phyloP scores from a whole-genome alignment of 1,284 basidiomycete genomes.

The Tilletia walkeri region DNA sequence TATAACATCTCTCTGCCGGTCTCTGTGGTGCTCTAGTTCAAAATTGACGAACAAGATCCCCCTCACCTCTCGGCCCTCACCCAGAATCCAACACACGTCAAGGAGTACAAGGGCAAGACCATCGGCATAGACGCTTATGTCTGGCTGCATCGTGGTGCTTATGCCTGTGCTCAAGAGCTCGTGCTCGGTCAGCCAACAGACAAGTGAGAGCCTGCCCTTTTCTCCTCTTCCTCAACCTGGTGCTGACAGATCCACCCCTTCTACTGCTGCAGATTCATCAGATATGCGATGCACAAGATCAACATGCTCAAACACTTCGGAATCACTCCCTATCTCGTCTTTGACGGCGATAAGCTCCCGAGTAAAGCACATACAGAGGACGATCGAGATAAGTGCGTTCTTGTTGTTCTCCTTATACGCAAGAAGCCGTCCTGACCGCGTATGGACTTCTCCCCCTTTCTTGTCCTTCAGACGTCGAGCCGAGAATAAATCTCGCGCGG shows the following conservation, averaged over 20 bases:
- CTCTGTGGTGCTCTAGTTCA: too few species aligned
- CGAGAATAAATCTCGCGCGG: constrained; percentile 68
- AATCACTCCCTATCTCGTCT: constrained; percentile 87
- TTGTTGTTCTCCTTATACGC: constrained; percentile 1
- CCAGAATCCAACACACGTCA: constrained; percentile 33
- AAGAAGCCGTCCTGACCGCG: background rate
- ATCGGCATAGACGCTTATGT: constrained; percentile 86
- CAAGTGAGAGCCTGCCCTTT: constrained; percentile 16
- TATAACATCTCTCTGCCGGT: background rate
- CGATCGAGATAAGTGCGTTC: constrained; percentile 66
- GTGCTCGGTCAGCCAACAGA: constrained; percentile 75
- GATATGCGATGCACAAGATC: constrained; percentile 91
- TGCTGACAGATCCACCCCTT: background rate
- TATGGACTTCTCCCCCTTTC: background rate
- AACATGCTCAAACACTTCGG: constrained; percentile 79
- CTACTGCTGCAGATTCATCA: constrained; percentile 72
- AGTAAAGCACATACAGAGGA: constrained; percentile 88
- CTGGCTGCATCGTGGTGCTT: constrained; percentile 94
- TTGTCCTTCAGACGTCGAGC: constrained; percentile 58
- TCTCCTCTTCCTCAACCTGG: background rate
- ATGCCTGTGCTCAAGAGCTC: constrained; percentile 80
- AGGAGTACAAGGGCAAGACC: constrained; percentile 44
- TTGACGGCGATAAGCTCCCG: constrained; percentile 92
- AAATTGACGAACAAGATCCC: too few species aligned
- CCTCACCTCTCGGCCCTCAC: background rate